Conservation (phyloP, 2,329 filamentous ascomycete genomes). For the Neonectria coccinea region DNA sequence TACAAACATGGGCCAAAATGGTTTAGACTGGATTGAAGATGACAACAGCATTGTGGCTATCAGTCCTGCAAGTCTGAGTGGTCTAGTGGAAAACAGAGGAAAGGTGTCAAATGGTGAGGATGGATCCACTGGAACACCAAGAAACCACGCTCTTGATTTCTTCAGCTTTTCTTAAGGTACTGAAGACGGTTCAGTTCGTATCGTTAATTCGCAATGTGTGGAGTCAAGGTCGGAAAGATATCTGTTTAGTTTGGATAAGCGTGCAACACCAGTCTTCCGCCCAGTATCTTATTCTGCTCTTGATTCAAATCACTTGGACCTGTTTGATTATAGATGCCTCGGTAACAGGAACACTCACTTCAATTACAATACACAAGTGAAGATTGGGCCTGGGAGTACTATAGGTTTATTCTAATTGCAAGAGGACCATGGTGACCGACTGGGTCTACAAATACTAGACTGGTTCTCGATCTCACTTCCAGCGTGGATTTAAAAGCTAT, state of each 20-base stretch:
- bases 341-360: background rate
- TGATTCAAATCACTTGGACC: background rate
- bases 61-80: conserved; percentile 50
- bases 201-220: background rate
- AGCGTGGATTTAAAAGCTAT: background rate
- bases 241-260: background rate
- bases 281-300: background rate
- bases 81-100: conserved; percentile 47
- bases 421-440: background rate
- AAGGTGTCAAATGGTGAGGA: conserved; percentile 40
- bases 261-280: background rate
- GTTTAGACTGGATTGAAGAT: conserved; percentile 31
- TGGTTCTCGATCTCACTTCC: too few relatives aligned
- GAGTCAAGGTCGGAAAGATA: background rate
- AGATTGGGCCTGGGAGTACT: background rate
- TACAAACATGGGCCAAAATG: conserved; percentile 21
- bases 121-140: conserved; percentile 31
- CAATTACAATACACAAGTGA: background rate
- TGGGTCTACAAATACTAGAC: too few relatives aligned
- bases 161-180: conserved; percentile 48
- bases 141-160: conserved; percentile 56
- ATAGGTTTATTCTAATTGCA: background rate
- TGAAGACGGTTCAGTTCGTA: too few relatives aligned
- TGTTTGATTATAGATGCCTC: background rate
- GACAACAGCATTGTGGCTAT: conserved; percentile 23